Percentiles rank a stretch among this genome's conserved stretches.
Conservation (phyloP, 2,329 filamentous ascomycete genomes). For the Apiospora saccharicola region DNA sequence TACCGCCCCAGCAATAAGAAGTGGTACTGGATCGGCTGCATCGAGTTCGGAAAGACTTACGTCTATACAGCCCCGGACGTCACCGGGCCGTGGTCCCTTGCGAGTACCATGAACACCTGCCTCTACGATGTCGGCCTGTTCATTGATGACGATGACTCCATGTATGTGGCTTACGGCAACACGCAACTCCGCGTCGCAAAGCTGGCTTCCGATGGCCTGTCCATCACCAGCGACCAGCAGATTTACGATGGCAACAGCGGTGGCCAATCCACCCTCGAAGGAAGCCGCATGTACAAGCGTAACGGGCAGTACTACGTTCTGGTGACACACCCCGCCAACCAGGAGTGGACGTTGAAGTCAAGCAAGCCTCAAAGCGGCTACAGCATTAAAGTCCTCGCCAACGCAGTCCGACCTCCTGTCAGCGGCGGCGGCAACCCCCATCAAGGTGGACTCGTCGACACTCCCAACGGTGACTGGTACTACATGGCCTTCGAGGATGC, state of each 20-base stretch:
- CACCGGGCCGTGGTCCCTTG: conserved; percentile 52
- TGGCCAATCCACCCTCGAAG: conserved; percentile 52
- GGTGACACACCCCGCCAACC: conserved; percentile 52
- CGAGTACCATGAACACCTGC: conserved; percentile 48
- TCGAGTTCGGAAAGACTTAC: conserved; percentile 58
- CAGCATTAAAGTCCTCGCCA: conserved; percentile 51
- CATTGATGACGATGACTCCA: conserved; percentile 65
- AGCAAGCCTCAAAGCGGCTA: conserved; percentile 62
- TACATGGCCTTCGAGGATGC: conserved; percentile 64
- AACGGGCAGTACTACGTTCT: conserved; percentile 65
- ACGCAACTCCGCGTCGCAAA: conserved; percentile 58
- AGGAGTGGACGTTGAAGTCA: conserved; percentile 58
- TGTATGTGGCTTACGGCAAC: conserved; percentile 65
- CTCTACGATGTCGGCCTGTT: conserved; percentile 66
- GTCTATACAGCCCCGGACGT: conserved; percentile 56
- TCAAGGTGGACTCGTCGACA: conserved; percentile 64
- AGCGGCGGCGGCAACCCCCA: conserved; percentile 56
- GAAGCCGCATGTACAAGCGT: conserved; percentile 63
- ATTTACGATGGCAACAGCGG: conserved; percentile 52
- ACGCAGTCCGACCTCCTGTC: conserved; percentile 52
- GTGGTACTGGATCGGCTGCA: conserved; percentile 67
- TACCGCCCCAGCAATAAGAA: conserved; percentile 56
- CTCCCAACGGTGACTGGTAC: conserved; percentile 61
- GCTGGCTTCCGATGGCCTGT: conserved; percentile 56
- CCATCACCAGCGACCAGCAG: conserved; percentile 50